A percentile compares a stretch with the other conserved stretches of the same genome.
Evolutionary conservation across 2,329 filamentous ascomycete genomes (phyloP).

Genomic region (Zasmidium citrigriseum): DNA sequence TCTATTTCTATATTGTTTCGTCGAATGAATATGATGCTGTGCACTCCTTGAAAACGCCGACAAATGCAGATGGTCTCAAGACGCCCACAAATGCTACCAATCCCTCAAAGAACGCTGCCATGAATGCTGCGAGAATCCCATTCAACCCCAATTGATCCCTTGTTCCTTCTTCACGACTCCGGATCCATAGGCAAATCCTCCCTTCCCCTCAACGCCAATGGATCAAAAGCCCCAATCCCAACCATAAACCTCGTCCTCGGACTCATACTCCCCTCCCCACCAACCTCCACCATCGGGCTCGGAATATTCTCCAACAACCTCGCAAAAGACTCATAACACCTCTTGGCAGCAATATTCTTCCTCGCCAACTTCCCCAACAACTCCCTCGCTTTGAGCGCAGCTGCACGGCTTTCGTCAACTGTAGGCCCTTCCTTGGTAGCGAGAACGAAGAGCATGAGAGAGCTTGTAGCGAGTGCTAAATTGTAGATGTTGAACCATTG

Average conservation of each 20-base stretch:
- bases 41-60: too few species aligned
- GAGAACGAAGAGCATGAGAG: slow-evolving; percentile 22
- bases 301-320: background rate
- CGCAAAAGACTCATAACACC: slow-evolving; percentile 2
- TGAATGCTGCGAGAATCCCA: too few species aligned
- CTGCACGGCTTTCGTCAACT: slow-evolving; percentile 12
- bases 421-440: slow-evolving; percentile 18
- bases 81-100: too few species aligned
- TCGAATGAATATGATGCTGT: too few species aligned
- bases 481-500: slow-evolving; percentile 21
- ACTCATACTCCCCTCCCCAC: background rate
- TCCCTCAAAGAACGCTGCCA: too few species aligned
- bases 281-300: background rate
- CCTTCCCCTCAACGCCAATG: background rate
- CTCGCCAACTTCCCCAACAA: slow-evolving; percentile 3
- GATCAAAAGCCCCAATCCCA: background rate
- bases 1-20: too few species aligned
- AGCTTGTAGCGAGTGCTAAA: slow-evolving; percentile 18
- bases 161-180: too few species aligned
- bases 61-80: too few species aligned
- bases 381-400: slow-evolving; percentile 3
- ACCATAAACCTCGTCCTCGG: slow-evolving; percentile 1
- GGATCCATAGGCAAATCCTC: too few species aligned
- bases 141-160: too few species aligned
- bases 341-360: background rate